These are phyloP conservation scores for Brasilioporus rufonigricans DNA, from an alignment of 768 basidiomycete species.

Conservation along the genomic window DNA sequence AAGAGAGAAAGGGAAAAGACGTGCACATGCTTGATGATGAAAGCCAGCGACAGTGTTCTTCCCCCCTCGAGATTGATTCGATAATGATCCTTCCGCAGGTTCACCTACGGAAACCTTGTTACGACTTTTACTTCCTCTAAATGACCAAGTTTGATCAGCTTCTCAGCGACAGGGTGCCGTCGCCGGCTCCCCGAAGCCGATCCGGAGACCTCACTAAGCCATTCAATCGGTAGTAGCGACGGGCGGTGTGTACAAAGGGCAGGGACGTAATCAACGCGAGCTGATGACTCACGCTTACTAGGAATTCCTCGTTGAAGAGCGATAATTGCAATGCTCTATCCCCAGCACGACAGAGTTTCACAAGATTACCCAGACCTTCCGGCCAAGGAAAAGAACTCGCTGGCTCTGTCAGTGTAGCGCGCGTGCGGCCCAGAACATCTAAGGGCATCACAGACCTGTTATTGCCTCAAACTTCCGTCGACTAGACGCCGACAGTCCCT, in stretches of 20 bases:
- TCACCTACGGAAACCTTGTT: constrained; percentile 83
- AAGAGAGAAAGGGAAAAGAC: background rate
- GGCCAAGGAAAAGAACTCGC: constrained; percentile 74
- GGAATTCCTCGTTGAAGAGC: constrained; percentile 91
- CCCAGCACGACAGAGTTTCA: constrained; percentile 80
- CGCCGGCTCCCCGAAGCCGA: constrained; percentile 61
- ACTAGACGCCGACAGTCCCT: constrained; percentile 81
- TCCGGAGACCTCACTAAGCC: constrained; percentile 87
- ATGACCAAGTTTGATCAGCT: constrained; percentile 78
- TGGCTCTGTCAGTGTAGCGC: constrained; percentile 89
- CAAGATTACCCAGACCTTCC: constrained; percentile 78
- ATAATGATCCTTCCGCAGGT: constrained; percentile 79
- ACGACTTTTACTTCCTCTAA: constrained; percentile 85
- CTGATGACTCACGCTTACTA: constrained; percentile 85
- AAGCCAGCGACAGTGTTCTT: too few relatives aligned
- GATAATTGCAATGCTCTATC: constrained; percentile 91
- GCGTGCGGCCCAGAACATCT: constrained; percentile 88
- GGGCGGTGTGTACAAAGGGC: constrained; percentile 90
- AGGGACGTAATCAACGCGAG: constrained; percentile 88
- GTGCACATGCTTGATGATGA: background rate
- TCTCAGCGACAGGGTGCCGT: constrained; percentile 52
- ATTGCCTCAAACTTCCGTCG: constrained; percentile 84
- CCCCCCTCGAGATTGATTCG: constrained; percentile 19
- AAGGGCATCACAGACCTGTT: constrained; percentile 91
- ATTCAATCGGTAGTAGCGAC: constrained; percentile 91